These are phyloP conservation scores for Kluyveromyces siamensis DNA, from an alignment of 805 yeast genomes.

Conservation along the genomic window DNA sequence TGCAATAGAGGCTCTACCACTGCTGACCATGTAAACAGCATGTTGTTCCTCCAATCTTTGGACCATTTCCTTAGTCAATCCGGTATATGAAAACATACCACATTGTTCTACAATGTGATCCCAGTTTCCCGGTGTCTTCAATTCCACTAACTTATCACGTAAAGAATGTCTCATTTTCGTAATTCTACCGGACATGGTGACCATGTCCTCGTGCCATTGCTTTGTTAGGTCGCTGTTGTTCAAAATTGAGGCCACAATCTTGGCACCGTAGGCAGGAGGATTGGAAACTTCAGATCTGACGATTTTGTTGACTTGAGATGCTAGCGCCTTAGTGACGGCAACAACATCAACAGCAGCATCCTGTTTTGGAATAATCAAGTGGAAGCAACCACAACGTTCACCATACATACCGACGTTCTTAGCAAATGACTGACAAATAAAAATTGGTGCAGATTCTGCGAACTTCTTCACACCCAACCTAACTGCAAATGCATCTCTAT, in stretches of 20 bases:
- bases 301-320: constrained; percentile 66
- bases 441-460: constrained; percentile 44
- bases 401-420: constrained; percentile 96
- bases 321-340: constrained; percentile 45
- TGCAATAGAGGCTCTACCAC: constrained; percentile 91
- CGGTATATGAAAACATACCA: constrained; percentile 97
- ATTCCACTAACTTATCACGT: constrained; percentile 47
- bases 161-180: constrained; percentile 65
- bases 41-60: constrained; percentile 64
- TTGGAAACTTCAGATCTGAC: constrained; percentile 83
- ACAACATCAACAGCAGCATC: constrained; percentile 24
- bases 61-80: constrained; percentile 69
- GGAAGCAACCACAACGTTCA: constrained; percentile 93
- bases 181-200: constrained; percentile 83
- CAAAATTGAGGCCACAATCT: constrained; percentile 71
- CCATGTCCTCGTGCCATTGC: constrained; percentile 80
- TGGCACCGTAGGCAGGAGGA: constrained; percentile 95
- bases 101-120: constrained; percentile 82
- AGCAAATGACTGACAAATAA: constrained; percentile 92
- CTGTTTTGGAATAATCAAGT: constrained; percentile 47
- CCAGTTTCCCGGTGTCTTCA: constrained; percentile 86
- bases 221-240: constrained; percentile 52
- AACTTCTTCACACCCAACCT: constrained; percentile 44
- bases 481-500: constrained; percentile 74
- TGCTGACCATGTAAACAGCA: constrained; percentile 70